phyloP scores from a whole-genome alignment of 805 yeast genomes.

The Starmerella kuoi region DNA sequence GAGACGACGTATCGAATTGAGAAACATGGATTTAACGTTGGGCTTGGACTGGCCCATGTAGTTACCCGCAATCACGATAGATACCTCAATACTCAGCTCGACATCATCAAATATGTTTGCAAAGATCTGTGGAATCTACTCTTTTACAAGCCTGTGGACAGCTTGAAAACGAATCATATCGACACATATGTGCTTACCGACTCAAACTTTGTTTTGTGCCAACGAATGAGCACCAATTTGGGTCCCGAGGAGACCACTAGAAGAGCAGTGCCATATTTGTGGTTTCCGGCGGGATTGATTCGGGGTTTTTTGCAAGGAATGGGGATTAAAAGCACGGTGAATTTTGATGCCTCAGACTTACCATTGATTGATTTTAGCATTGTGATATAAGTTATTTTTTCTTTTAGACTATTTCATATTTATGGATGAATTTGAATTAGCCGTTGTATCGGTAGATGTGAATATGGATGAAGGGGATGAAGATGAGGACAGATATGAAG shows the following conservation, averaged over 20 bases:
- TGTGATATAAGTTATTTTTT: background rate
- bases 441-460: too few relatives aligned
- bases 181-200: slow-evolving; percentile 74
- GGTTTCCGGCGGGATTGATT: slow-evolving; percentile 67
- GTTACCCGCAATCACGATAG: slow-evolving; percentile 32
- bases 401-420: too few relatives aligned
- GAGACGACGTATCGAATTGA: slow-evolving; percentile 52
- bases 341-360: slow-evolving; percentile 48
- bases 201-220: slow-evolving; percentile 44
- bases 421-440: too few relatives aligned
- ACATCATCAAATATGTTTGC: slow-evolving; percentile 83
- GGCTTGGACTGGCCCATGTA: slow-evolving; percentile 44
- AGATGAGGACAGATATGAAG: background rate
- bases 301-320: slow-evolving; percentile 59
- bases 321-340: slow-evolving; percentile 54
- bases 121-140: slow-evolving; percentile 79
- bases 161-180: slow-evolving; percentile 80
- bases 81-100: slow-evolving; percentile 51
- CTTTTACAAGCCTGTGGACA: slow-evolving; percentile 80
- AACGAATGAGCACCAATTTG: slow-evolving; percentile 34
- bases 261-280: slow-evolving; percentile 38
- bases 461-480: too few relatives aligned
- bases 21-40: slow-evolving; percentile 57
- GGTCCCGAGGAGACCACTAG: slow-evolving; percentile 27
- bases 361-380: slow-evolving; percentile 67